Evolutionary conservation across 345 rosid genomes (phyloP), one percentile per base, ranked within the genome.

Genomic region (Moringa oleifera): DNA sequence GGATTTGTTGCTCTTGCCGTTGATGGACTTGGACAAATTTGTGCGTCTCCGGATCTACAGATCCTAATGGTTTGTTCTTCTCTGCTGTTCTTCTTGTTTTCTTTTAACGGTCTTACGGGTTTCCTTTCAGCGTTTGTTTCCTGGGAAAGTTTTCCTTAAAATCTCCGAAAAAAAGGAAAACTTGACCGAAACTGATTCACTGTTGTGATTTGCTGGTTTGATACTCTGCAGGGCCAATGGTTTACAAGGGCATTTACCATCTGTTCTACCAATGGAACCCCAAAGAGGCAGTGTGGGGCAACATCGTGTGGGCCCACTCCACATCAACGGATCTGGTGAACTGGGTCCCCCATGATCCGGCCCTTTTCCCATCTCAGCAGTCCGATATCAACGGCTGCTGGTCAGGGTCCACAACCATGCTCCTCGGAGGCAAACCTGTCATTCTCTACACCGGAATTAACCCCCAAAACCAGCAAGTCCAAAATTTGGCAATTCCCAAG

Each of bases 231-330:
- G 91, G 87, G 8, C 85, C 85, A 16, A 78, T 83, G 86, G 66
- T 88, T 31, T 81, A 85, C 85, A 83, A 81, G 70, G 95, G 89
- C 61, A 62, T 88, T 25, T 85, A 88, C 61, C 95, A 88, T 63
- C 45, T 88, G 19, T 85, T 85, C 78, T 88, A 88, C 72, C 91
- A 88, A 72, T 83, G 75, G 70, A 88, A 88, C 55, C 89, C 95
- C 0, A 78, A 81, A 49, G 85, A 82, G n/a, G 80, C 83, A 10
- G 77, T 74, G 57, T 85, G 89, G 95, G 89, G 86, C 31, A 79
- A 83, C 76, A 83, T 82, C 0, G 91, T 91, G 15, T 88, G 94
- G 96, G 97, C 79, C 51, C 97, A 91, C 58, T 85, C 97, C 7
- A 86, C 91, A 41, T 91, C 96, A 18, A 74, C 58, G 22, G 92